phyloP scores from a whole-genome alignment of 1,284 basidiomycete genomes.

The Irpex lacteus region DNA sequence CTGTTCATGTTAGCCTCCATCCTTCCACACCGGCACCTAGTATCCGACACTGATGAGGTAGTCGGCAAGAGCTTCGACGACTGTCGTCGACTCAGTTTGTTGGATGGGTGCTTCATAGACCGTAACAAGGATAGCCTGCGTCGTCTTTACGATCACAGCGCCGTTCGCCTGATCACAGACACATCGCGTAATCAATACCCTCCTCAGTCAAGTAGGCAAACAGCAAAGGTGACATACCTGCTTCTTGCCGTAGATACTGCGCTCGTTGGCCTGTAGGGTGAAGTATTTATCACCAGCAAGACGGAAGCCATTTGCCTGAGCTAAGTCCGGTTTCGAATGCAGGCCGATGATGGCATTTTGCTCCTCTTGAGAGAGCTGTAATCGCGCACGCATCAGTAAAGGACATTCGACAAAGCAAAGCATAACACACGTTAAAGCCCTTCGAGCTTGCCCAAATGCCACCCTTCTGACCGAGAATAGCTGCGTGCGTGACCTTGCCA shows the following conservation, averaged over 20 bases:
- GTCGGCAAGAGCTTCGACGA: constrained; percentile 78
- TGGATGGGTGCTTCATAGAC: constrained; percentile 74
- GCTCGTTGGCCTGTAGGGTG: constrained; percentile 54
- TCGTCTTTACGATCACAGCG: constrained; percentile 82
- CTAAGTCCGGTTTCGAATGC: constrained; percentile 45
- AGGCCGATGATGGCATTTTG: constrained; percentile 65
- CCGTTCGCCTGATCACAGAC: constrained; percentile 70
- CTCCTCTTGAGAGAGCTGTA: constrained; percentile 73
- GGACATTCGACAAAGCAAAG: neutral
- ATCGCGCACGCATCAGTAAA: neutral
- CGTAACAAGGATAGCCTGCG: constrained; percentile 82
- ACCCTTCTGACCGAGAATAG: constrained; percentile 83
- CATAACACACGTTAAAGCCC: constrained; percentile 68
- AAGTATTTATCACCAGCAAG: constrained; percentile 84
- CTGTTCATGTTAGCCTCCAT: neutral
- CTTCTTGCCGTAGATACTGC: constrained; percentile 82
- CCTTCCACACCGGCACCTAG: constrained; percentile 29
- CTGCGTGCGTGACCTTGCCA: constrained; percentile 75
- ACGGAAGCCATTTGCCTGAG: constrained; percentile 63
- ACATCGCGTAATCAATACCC: neutral
- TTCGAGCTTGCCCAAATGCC: constrained; percentile 84
- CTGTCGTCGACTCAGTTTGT: constrained; percentile 68
- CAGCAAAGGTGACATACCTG: constrained; percentile 46
- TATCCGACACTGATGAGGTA: constrained; percentile 71
- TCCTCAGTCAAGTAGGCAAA: neutral